phyloP scores from a whole-genome alignment of 164 flowering plant genomes.

The Akebia trifoliata region DNA sequence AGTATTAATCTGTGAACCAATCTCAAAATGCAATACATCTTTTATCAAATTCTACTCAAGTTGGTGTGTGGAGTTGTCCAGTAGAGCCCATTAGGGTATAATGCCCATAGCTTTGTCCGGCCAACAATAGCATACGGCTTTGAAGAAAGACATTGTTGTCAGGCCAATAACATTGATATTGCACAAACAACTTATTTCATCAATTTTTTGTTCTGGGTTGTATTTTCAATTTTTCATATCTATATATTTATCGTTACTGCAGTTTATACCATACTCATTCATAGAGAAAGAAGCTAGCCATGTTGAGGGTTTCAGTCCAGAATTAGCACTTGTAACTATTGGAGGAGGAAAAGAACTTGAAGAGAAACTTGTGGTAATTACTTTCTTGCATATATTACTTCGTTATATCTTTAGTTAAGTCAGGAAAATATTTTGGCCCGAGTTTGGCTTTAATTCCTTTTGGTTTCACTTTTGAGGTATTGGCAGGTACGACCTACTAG shows the following conservation, averaged over 20 bases:
- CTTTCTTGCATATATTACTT: background rate
- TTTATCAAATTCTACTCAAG: background rate
- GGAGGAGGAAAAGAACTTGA: constrained; percentile 99
- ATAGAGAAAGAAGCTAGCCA: constrained; percentile 99
- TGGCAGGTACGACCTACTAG: constrained; percentile 99
- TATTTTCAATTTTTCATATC: background rate
- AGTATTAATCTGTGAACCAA: no score
- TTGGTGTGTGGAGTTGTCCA: background rate
- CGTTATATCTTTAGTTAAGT: background rate
- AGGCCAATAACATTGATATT: no score
- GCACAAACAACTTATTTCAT: background rate
- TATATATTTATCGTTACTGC: constrained; percentile 20
- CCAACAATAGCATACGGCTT: no score
- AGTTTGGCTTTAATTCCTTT: constrained; percentile 55
- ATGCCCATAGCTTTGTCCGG: background rate
- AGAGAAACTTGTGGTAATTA: constrained; percentile 95
- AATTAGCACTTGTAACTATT: constrained; percentile 89
- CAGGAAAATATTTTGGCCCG: constrained; percentile 21
- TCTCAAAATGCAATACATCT: no score
- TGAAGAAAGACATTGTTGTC: no score
- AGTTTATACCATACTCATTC: constrained; percentile 97
- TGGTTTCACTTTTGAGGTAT: constrained; percentile 61
- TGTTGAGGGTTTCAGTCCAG: constrained; percentile 98
- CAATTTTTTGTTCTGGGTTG: background rate
- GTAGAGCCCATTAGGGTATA: background rate